Evolutionary conservation across 768 basidiomycete genomes (phyloP), one percentile per base, ranked within the genome.

Genomic region (Suillus ampliporus): DNA sequence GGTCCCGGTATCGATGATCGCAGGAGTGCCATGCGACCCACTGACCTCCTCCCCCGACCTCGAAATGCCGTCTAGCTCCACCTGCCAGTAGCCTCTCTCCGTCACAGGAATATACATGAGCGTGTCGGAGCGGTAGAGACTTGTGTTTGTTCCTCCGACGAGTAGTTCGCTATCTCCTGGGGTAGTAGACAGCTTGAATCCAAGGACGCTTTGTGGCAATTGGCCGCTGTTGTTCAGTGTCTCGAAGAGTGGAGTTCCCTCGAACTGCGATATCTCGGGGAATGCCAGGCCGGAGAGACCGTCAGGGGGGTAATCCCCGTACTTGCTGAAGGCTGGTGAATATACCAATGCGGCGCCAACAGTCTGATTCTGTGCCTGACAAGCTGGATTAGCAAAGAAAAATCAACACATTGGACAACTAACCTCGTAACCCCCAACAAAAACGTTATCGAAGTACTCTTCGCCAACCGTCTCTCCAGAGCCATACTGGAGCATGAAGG

Each of bases 261-360:
- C 38, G 63, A 78, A 77, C 4, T 50, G 62, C 1, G 81, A 78
- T 52, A 83, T 74, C 28, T 75, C 34, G 15, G 65, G 67, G 74
- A 82, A 83, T 6, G 69, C 80, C 57, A 80, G 65, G 34, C 80
- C 82, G n/a, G n/a, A 60, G 9, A 83, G 53, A 23, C 82, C 81
- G 51, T 83, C 82, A 2, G 73, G 46, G 2, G 70, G 67, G 58
- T 67, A 69, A 10, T 56, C 6, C 31, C 3, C 19, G 6, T 31
- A 26, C 5, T 28, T 28, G 47, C 57, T 19, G 65, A 80, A 77
- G 1, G 69, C 68, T 3, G 51, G 15, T 17, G 76, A 76, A 58
- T 74, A 72, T 1, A 53, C 56, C 14, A 64, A 71, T n/a, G 81
- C 80, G 7, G 71, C 72, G 0, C 80, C 80, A 34, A 85, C 67